phyloP scores from a whole-genome alignment of 176 grass and related monocot species.

The Dendrocalamus sinicus region DNA sequence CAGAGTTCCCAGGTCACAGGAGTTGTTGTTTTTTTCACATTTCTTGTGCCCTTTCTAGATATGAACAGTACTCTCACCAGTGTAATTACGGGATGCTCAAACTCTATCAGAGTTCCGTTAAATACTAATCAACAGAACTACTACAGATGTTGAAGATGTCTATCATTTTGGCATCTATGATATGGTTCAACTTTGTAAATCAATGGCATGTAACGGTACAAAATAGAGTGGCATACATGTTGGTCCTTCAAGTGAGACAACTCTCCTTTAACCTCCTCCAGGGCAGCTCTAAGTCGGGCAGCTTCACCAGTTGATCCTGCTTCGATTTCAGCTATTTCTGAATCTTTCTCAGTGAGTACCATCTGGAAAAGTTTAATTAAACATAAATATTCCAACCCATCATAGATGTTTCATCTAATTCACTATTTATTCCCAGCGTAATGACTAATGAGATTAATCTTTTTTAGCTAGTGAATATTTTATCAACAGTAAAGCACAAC shows the following conservation, averaged over 20 bases:
- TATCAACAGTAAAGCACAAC: slow-evolving; percentile 33
- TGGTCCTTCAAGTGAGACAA: slow-evolving; percentile 71
- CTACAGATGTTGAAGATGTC: slow-evolving; percentile 23
- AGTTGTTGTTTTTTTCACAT: slow-evolving; percentile 19
- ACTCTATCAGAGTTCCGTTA: slow-evolving; percentile 7
- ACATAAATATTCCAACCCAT: slow-evolving; percentile 27
- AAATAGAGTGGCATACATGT: slow-evolving; percentile 60
- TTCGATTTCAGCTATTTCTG: slow-evolving; percentile 94
- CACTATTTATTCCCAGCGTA: slow-evolving; percentile 23
- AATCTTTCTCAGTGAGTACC: slow-evolving; percentile 84
- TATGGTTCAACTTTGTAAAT: slow-evolving; percentile 5
- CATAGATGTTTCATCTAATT: slow-evolving; percentile 5
- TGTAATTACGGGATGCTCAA: slow-evolving; percentile 6
- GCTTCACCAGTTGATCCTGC: slow-evolving; percentile 91
- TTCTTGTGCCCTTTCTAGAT: slow-evolving; percentile 8
- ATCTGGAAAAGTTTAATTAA: slow-evolving; percentile 57
- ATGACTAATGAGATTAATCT: slow-evolving; percentile 15
- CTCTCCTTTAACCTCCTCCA: slow-evolving; percentile 90
- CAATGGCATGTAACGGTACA: slow-evolving; percentile 26
- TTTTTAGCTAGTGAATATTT: slow-evolving; percentile 29
- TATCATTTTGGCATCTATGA: slow-evolving; percentile 18
- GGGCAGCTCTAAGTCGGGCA: slow-evolving; percentile 78
- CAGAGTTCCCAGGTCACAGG: background rate
- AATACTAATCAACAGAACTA: slow-evolving; percentile 30
- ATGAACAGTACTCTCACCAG: slow-evolving; percentile 30